Evolutionary conservation across 768 basidiomycete genomes (phyloP).

Genomic region (Panaeolus papilionaceus): DNA sequence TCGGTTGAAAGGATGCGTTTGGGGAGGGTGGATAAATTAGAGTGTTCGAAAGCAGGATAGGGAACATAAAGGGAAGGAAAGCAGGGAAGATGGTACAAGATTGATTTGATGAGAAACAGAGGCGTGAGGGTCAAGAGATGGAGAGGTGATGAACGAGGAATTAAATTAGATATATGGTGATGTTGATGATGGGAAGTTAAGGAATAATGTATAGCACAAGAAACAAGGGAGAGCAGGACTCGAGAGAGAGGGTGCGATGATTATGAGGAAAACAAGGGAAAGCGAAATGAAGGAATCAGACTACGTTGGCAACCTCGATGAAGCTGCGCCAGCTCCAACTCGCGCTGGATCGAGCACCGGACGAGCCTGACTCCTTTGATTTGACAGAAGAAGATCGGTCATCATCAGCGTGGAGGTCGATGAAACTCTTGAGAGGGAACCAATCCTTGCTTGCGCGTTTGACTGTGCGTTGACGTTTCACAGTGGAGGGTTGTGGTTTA

Average conservation of each 20-base stretch:
- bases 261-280: too few relatives aligned
- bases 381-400: constrained; percentile 27
- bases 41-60: not conserved
- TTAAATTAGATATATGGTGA: constrained; percentile 14
- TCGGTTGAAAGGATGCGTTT: not conserved
- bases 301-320: constrained; percentile 57
- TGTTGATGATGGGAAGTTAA: not conserved
- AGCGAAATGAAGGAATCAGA: constrained; percentile 24
- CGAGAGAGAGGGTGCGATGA: not conserved
- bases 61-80: not conserved
- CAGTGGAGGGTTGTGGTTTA: constrained; percentile 19
- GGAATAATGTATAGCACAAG: constrained; percentile 14
- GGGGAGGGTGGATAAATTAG: not conserved
- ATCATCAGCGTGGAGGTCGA: constrained; percentile 60
- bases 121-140: constrained; percentile 2
- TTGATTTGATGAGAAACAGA: not conserved
- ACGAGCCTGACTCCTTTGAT: not conserved
- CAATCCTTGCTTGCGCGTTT: constrained; percentile 46
- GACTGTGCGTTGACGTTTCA: constrained; percentile 24
- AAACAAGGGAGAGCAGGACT: constrained; percentile 5
- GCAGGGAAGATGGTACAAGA: not conserved
- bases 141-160: not conserved
- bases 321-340: constrained; percentile 68
- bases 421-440: constrained; percentile 69
- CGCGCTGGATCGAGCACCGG: constrained; percentile 23